Conservation (phyloP, 768 basidiomycete genomes). For the Mycena sanguinolenta region DNA sequence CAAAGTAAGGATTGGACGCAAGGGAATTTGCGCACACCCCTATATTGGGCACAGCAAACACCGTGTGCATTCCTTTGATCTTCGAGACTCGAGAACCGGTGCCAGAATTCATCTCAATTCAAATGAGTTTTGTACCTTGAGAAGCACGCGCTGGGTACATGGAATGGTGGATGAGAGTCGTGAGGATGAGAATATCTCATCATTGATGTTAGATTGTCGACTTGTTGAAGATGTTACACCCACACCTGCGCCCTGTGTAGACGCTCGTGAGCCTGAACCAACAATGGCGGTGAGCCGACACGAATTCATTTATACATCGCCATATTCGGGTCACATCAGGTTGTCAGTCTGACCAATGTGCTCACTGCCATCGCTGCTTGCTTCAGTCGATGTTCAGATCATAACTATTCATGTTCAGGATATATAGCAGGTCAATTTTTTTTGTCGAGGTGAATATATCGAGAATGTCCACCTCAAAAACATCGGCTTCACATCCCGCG, state of each 20-base stretch:
- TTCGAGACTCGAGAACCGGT: too few species aligned
- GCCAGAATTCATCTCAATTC: too few species aligned
- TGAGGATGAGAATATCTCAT: not conserved
- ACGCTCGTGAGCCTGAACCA: too few species aligned
- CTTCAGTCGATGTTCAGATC: not conserved
- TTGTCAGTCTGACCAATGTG: not conserved
- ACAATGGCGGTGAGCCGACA: too few species aligned
- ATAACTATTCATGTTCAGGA: not conserved
- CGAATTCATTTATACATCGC: too few species aligned
- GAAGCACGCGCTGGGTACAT: too few species aligned
- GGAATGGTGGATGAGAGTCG: too few species aligned
- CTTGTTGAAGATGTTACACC: not conserved
- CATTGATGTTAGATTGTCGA: not conserved
- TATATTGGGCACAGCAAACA: too few species aligned
- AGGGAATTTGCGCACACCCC: too few species aligned
- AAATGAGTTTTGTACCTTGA: too few species aligned
- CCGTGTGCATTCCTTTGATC: too few species aligned
- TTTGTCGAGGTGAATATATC: not conserved
- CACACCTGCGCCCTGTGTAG: not conserved
- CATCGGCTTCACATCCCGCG: not conserved
- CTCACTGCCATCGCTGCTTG: not conserved
- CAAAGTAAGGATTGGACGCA: too few species aligned
- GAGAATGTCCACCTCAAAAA: not conserved
- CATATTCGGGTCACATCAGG: not conserved
- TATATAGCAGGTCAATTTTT: not conserved